phyloP scores from a whole-genome alignment of 2,329 filamentous ascomycete genomes.

The Coniochaeta sp. region DNA sequence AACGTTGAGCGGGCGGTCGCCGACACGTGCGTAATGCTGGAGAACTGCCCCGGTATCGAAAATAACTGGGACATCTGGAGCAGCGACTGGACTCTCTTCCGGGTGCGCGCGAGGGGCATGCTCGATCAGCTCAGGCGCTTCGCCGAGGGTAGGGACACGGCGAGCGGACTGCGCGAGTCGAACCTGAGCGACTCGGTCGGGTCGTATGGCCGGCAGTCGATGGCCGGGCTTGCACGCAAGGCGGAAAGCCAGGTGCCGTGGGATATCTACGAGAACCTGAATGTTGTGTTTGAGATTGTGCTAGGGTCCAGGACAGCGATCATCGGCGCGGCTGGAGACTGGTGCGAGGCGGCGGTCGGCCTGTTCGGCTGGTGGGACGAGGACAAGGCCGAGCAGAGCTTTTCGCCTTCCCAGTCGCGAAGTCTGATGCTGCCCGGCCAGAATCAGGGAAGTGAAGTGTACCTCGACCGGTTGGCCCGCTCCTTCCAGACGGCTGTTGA shows the following conservation, averaged over 20 bases:
- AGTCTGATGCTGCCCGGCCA: constrained; percentile 28
- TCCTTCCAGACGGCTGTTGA: constrained; percentile 63
- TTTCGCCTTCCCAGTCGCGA: constrained; percentile 32
- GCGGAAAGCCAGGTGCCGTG: constrained; percentile 84
- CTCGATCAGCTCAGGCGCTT: constrained; percentile 67
- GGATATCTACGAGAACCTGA: constrained; percentile 81
- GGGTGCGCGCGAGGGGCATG: constrained; percentile 64
- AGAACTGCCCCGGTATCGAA: constrained; percentile 62
- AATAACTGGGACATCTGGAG: constrained; percentile 78
- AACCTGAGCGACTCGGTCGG: constrained; percentile 22
- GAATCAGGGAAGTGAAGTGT: constrained; percentile 53
- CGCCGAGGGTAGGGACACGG: constrained; percentile 54
- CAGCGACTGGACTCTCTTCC: constrained; percentile 77
- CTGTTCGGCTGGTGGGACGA: constrained; percentile 92
- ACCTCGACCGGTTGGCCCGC: constrained; percentile 65
- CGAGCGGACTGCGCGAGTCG: constrained; percentile 20
- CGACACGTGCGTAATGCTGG: constrained; percentile 61
- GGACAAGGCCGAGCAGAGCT: constrained; percentile 43
- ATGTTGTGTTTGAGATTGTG: constrained; percentile 72
- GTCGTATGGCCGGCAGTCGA: constrained; percentile 33
- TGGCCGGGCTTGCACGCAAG: constrained; percentile 63
- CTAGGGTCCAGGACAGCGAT: constrained; percentile 72
- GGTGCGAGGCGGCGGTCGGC: constrained; percentile 82
- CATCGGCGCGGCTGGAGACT: constrained; percentile 73
- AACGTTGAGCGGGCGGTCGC: constrained; percentile 69